Evolutionary conservation across 2,329 filamentous ascomycete species (phyloP).

Genomic region (Xylaria polymorpha): DNA sequence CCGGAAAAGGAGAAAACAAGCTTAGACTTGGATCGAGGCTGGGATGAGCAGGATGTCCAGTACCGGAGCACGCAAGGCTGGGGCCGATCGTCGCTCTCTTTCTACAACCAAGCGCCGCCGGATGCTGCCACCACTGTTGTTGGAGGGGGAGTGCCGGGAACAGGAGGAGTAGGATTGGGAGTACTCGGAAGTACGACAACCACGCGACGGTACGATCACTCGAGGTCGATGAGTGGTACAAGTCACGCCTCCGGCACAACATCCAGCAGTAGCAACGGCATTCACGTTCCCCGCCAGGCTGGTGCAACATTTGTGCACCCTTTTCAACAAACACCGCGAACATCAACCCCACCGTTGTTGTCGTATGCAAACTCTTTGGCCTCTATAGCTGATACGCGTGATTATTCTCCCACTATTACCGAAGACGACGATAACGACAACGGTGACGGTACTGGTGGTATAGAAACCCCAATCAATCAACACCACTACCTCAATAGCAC

Average conservation of each 20-base stretch:
- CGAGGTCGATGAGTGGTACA: constrained; percentile 68
- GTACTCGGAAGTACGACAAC: constrained; percentile 33
- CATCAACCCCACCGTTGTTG: constrained; percentile 69
- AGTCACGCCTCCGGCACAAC: constrained; percentile 68
- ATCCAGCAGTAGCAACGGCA: constrained; percentile 59
- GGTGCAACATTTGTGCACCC: constrained; percentile 68
- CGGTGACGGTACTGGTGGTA: constrained; percentile 16
- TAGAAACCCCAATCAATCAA: constrained; percentile 22
- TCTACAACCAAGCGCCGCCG: constrained; percentile 35
- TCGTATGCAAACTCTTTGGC: constrained; percentile 68
- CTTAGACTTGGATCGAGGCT: constrained; percentile 69
- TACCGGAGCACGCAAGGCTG: constrained; percentile 49
- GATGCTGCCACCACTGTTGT: constrained; percentile 11
- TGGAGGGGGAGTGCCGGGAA: constrained; percentile 19
- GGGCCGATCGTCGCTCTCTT: constrained; percentile 37
- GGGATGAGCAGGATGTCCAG: constrained; percentile 64
- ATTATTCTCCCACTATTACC: constrained; percentile 67
- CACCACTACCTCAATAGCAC: constrained; percentile 18
- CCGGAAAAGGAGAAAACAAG: constrained; percentile 70
- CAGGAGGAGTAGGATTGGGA: constrained; percentile 28
- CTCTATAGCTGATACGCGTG: constrained; percentile 61
- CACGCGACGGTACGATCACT: constrained; percentile 63
- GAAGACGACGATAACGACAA: constrained; percentile 61
- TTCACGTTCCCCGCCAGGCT: constrained; percentile 52
- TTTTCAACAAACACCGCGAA: constrained; percentile 72